Evolutionary conservation across 2,329 filamentous ascomycete species (phyloP).

Genomic region (Ceratocystis destructans): DNA sequence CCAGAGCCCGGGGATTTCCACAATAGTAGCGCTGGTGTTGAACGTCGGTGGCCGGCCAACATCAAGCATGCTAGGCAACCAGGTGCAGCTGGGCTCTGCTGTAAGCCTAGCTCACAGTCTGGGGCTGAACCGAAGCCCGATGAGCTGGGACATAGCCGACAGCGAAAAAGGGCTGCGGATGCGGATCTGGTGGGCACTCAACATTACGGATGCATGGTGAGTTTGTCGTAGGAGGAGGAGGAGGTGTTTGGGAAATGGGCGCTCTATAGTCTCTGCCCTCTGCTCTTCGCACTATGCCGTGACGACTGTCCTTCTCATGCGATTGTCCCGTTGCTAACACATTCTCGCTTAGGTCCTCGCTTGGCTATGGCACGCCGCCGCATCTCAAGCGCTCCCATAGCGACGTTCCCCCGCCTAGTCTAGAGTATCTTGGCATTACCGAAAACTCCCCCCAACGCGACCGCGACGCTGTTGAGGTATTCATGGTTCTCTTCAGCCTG

Average conservation of each 20-base stretch:
- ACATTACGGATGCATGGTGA: conserved; percentile 43
- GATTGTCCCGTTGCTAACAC: not conserved
- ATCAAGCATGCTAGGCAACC: conserved; percentile 46
- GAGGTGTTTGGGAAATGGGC: not conserved
- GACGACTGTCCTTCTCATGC: not conserved
- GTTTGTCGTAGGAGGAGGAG: conserved; percentile 11
- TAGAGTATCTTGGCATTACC: conserved; percentile 26
- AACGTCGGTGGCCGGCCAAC: conserved; percentile 47
- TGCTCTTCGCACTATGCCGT: not conserved
- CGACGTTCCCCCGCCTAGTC: conserved; percentile 34
- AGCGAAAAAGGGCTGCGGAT: conserved; percentile 39
- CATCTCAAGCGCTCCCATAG: conserved; percentile 33
- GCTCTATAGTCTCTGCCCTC: too few species aligned
- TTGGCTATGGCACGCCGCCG: conserved; percentile 40
- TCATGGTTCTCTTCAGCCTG: conserved; percentile 33
- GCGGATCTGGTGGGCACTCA: conserved; percentile 42
- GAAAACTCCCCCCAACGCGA: conserved; percentile 19
- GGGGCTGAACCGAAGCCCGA: conserved; percentile 40
- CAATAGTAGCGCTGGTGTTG: conserved; percentile 42
- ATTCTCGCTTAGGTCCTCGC: conserved; percentile 31
- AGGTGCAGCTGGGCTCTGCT: conserved; percentile 36
- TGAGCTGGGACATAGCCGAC: conserved; percentile 38
- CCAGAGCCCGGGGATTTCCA: conserved; percentile 43
- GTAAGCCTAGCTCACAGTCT: conserved; percentile 40
- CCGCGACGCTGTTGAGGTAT: conserved; percentile 28